phyloP scores from a whole-genome alignment of 225 moss, liverwort and hornwort genomes.

The Polytrichum commune region DNA sequence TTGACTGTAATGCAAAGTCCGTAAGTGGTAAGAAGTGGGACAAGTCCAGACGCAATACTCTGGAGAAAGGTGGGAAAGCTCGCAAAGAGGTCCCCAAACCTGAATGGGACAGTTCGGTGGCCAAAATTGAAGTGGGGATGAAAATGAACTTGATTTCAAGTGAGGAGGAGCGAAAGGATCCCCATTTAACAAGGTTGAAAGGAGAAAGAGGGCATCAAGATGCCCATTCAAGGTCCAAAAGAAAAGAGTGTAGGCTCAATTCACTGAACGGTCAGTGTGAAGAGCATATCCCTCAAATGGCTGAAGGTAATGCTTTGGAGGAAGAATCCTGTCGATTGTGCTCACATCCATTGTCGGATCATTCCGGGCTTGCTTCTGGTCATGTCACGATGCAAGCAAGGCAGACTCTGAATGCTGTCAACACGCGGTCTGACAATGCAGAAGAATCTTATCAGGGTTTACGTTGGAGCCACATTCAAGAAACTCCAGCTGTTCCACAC shows the following conservation, averaged over 20 bases:
- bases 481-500: no score
- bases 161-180: background rate
- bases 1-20: background rate
- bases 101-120: slow-evolving; percentile 7
- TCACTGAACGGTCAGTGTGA: background rate
- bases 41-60: no score
- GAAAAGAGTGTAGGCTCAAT: background rate
- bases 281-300: background rate
- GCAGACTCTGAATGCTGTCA: no score
- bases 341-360: background rate
- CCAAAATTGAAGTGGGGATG: slow-evolving; percentile 5
- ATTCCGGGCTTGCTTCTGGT: background rate
- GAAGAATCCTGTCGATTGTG: background rate
- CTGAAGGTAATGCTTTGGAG: no score
- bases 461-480: no score
- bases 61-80: background rate
- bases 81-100: background rate
- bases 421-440: no score
- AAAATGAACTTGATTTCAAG: background rate
- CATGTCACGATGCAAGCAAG: background rate
- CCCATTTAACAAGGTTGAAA: background rate
- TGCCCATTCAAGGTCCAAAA: background rate
- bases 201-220: slow-evolving; percentile 4
- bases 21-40: no score
- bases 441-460: no score